phyloP scores from a whole-genome alignment of 2,329 filamentous ascomycete species.

The Helotiales sp. region DNA sequence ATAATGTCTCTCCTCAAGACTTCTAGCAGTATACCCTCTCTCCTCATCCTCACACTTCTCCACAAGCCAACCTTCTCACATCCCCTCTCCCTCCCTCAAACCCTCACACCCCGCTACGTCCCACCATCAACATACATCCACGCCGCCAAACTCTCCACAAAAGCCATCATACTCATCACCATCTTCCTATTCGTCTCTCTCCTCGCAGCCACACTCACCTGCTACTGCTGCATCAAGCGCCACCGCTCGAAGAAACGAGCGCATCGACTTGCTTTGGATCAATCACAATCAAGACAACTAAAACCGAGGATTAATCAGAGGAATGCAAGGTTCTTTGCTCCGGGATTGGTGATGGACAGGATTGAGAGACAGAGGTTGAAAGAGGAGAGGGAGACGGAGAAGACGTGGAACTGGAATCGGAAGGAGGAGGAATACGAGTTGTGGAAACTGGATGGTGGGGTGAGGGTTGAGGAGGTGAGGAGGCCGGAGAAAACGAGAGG shows the following conservation, averaged over 20 bases:
- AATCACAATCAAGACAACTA: background rate
- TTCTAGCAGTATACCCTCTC: background rate
- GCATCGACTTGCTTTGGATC: background rate
- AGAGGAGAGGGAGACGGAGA: background rate
- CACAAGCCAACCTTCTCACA: background rate
- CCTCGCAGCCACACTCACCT: background rate
- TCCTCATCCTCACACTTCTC: background rate
- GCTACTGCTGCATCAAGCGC: conserved; percentile 6
- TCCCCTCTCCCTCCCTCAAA: background rate
- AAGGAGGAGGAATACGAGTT: background rate
- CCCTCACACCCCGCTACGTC: background rate
- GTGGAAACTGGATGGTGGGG: background rate
- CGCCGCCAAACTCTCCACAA: conserved; percentile 10
- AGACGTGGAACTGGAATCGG: background rate
- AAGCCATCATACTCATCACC: conserved; percentile 2
- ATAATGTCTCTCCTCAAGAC: background rate
- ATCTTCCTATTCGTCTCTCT: conserved; percentile 2
- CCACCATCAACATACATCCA: conserved; percentile 3
- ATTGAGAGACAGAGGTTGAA: conserved; percentile 1
- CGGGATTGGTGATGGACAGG: conserved; percentile 1
- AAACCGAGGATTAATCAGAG: conserved; percentile 5
- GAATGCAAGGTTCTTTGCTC: conserved; percentile 12
- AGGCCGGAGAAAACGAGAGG: background rate
- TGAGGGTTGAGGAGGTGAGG: background rate
- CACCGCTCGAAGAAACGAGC: background rate